phyloP scores from a whole-genome alignment of 1,139 yeast genomes.

The Cylindricascospora bacillispora region DNA sequence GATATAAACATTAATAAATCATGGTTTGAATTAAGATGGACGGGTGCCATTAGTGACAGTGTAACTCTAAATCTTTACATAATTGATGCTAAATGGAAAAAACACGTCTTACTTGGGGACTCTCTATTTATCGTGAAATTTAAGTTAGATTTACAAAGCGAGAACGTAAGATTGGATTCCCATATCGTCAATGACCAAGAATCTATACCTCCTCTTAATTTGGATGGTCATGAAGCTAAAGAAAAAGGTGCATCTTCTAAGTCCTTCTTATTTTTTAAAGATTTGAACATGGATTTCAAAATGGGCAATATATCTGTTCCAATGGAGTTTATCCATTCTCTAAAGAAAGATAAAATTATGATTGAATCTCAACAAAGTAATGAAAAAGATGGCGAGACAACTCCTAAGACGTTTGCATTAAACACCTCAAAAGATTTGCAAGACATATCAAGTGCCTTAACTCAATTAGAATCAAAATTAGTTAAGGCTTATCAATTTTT shows the following conservation, averaged over 20 bases:
- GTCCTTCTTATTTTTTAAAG: background rate
- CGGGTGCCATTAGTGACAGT: background rate
- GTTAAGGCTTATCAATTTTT: too few relatives aligned
- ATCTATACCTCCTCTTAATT: background rate
- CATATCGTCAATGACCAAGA: background rate
- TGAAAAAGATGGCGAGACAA: too few relatives aligned
- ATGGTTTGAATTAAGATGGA: background rate
- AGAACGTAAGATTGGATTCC: background rate
- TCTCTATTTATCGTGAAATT: background rate
- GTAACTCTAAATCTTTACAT: background rate
- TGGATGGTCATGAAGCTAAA: background rate
- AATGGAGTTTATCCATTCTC: conserved; percentile 3
- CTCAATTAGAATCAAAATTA: too few relatives aligned
- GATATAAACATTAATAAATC: background rate
- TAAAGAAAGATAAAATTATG: conserved; percentile 1
- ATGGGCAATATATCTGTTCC: conserved; percentile 8
- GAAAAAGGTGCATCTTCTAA: background rate
- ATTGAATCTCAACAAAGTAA: conserved; percentile 1
- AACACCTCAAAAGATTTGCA: background rate
- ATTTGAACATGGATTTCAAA: conserved; percentile 3
- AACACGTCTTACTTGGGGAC: background rate
- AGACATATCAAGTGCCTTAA: conserved; percentile 1
- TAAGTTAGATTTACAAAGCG: background rate
- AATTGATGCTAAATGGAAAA: background rate
- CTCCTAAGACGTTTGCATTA: too few relatives aligned